Evolutionary conservation across 805 yeast genomes (phyloP).

Genomic region (Cyberlindnera mississippiensis): DNA sequence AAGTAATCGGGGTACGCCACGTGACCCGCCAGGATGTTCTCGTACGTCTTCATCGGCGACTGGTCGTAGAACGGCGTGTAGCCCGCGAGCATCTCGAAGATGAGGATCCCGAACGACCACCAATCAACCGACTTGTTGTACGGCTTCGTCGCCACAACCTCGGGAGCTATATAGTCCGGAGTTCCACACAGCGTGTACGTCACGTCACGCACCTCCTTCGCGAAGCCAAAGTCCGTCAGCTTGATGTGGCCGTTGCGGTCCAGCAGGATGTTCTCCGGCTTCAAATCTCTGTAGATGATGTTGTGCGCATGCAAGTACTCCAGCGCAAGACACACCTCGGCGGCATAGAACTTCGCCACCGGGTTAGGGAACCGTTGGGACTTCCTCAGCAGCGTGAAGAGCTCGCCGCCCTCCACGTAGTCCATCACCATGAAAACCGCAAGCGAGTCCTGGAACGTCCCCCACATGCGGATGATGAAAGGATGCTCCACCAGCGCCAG

Average conservation of each 20-base stretch:
- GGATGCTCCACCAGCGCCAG: conserved; percentile 85
- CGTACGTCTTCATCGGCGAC: conserved; percentile 92
- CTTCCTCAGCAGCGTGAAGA: conserved; percentile 78
- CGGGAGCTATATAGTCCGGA: conserved; percentile 96
- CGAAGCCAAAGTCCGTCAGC: conserved; percentile 91
- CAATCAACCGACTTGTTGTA: conserved; percentile 95
- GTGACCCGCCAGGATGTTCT: conserved; percentile 79
- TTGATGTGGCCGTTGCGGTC: conserved; percentile 90
- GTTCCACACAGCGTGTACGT: conserved; percentile 95
- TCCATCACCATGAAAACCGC: conserved; percentile 95
- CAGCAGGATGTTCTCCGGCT: conserved; percentile 86
- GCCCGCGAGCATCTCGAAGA: conserved; percentile 93
- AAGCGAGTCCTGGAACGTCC: conserved; percentile 85
- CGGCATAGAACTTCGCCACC: conserved; percentile 94
- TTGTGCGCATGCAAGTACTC: conserved; percentile 84
- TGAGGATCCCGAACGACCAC: conserved; percentile 95
- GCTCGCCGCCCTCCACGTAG: conserved; percentile 93
- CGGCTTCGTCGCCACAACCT: conserved; percentile 89
- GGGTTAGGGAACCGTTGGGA: conserved; percentile 92
- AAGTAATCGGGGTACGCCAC: conserved; percentile 75
- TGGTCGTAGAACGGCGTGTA: conserved; percentile 92
- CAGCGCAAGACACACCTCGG: conserved; percentile 80
- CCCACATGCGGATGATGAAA: conserved; percentile 92
- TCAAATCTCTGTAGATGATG: conserved; percentile 86
- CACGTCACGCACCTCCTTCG: conserved; percentile 87